Evolutionary conservation across 1,139 yeast genomes (phyloP).

Genomic region (Magnusiomyces ingens): DNA sequence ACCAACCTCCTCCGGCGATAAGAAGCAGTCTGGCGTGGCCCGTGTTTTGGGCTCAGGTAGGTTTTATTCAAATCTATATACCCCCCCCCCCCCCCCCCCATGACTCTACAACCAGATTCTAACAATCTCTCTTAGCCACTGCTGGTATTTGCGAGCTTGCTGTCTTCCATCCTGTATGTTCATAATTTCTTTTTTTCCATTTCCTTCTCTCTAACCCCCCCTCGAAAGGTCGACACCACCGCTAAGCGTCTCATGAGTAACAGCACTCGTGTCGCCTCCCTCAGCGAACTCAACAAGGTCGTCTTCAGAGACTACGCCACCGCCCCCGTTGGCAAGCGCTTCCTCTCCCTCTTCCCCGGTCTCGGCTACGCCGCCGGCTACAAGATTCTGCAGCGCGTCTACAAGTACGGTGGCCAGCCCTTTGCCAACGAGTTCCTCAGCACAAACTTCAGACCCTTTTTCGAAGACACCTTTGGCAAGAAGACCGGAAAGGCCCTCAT

Average conservation of each 20-base stretch:
- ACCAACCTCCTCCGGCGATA: constrained; percentile 43
- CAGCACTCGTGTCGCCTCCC: constrained; percentile 55
- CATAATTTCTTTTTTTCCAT: neutral
- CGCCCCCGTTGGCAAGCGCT: constrained; percentile 61
- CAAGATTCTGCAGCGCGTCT: constrained; percentile 93
- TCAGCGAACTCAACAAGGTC: constrained; percentile 68
- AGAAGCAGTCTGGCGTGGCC: constrained; percentile 84
- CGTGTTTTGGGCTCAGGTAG: constrained; percentile 77
- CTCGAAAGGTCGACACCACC: constrained; percentile 65
- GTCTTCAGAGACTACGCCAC: constrained; percentile 79
- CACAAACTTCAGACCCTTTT: constrained; percentile 60
- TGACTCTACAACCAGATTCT: too few species aligned
- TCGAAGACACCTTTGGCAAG: constrained; percentile 75
- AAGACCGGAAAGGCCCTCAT: constrained; percentile 94
- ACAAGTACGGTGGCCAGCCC: constrained; percentile 99
- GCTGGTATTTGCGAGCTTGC: constrained; percentile 97
- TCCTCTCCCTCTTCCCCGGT: constrained; percentile 90
- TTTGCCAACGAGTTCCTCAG: constrained; percentile 90
- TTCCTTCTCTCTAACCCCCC: neutral
- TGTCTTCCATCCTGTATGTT: constrained; percentile 81
- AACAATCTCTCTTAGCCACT: constrained; percentile 47
- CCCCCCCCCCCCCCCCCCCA: too few species aligned
- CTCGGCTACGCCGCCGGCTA: constrained; percentile 97
- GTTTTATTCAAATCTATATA: constrained; percentile 11
- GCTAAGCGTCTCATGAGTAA: constrained; percentile 97